Percentiles rank a stretch among this genome's conserved stretches.
Evolutionary conservation across 75 land plant species (phyloP).

Genomic region (Isoetes taiwanensis): DNA sequence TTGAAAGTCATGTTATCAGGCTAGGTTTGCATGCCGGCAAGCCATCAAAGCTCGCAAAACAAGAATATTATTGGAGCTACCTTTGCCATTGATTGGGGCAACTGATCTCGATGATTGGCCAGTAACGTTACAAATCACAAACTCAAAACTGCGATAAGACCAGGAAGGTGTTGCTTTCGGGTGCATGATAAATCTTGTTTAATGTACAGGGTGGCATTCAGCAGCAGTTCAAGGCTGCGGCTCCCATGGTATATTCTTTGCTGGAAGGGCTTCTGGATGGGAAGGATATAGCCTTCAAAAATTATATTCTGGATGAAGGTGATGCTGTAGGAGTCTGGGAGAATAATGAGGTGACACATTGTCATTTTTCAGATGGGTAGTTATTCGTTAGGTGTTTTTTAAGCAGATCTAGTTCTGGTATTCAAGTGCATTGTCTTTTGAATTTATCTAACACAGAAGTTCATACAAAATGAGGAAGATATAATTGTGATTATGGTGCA

Average conservation of each 20-base stretch:
- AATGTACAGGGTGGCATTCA: constrained; percentile 29
- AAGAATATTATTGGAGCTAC: constrained; percentile 27
- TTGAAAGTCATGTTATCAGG: too few species aligned
- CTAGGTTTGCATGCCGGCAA: constrained; percentile 28
- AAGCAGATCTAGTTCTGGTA: neutral
- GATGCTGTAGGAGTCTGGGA: constrained; percentile 45
- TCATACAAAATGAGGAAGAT: neutral
- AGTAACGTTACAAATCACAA: constrained; percentile 10
- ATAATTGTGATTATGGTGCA: constrained; percentile 10
- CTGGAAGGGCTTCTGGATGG: constrained; percentile 19
- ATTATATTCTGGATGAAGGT: constrained; percentile 30
- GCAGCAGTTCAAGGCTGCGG: constrained; percentile 34
- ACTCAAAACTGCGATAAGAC: neutral
- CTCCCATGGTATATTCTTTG: constrained; percentile 31
- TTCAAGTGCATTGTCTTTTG: neutral
- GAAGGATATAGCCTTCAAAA: constrained; percentile 3
- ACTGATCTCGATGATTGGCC: constrained; percentile 51
- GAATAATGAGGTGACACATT: neutral
- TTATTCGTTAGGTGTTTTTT: neutral
- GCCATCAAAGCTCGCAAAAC: constrained; percentile 28
- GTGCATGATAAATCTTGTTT: too few species aligned
- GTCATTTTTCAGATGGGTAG: neutral
- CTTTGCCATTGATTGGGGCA: constrained; percentile 37
- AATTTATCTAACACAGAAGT: neutral
- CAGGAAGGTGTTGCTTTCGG: neutral